Evolutionary conservation across 495 filamentous ascomycete species (phyloP).

Genomic region (Penicillium bovifimosum): DNA sequence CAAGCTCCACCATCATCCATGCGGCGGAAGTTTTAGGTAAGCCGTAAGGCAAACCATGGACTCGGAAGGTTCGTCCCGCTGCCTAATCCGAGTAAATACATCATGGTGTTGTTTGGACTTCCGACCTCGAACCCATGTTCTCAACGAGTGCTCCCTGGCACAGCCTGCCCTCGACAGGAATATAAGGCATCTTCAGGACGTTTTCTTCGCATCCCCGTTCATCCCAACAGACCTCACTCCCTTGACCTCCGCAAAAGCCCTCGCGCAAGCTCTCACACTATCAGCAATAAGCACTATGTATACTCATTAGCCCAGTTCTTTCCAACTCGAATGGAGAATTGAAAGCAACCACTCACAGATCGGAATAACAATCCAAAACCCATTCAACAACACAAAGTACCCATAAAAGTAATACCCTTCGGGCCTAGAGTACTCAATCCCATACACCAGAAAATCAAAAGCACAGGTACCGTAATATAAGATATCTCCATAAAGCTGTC

Average conservation of each 20-base stretch:
- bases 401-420: constrained; percentile 72
- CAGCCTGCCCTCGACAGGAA: neutral
- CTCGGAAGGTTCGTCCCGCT: too few relatives aligned
- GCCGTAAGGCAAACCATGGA: too few relatives aligned
- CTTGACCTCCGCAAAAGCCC: neutral
- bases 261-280: neutral
- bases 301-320: neutral
- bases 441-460: constrained; percentile 50
- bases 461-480: constrained; percentile 74
- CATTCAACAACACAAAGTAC: constrained; percentile 73
- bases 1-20: too few relatives aligned
- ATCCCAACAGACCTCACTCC: neutral
- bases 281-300: neutral
- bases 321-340: neutral
- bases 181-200: neutral
- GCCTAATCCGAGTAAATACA: too few relatives aligned
- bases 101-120: too few relatives aligned
- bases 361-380: constrained; percentile 72
- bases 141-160: neutral
- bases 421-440: constrained; percentile 58
- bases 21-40: too few relatives aligned
- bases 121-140: too few relatives aligned
- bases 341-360: constrained; percentile 27
- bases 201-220: neutral
- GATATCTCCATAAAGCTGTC: constrained; percentile 75